Percentiles rank a stretch among this genome's conserved stretches.
These are phyloP conservation scores for Mycocentrospora acerina DNA, from an alignment of 2,329 filamentous ascomycete species.

Conservation along the genomic window DNA sequence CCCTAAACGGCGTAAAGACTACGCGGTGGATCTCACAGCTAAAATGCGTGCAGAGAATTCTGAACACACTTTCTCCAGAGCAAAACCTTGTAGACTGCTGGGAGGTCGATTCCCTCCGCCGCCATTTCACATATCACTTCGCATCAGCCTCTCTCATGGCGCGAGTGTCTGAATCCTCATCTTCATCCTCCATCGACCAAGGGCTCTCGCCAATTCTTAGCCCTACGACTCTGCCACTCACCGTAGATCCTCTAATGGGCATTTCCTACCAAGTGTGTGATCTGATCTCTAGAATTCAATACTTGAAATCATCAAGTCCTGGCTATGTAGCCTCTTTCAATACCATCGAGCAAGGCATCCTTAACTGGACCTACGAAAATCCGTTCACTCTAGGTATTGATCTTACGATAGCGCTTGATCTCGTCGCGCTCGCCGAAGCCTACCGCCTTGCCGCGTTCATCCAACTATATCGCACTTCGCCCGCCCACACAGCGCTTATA, in stretches of 20 bases:
- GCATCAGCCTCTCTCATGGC: conserved; percentile 40
- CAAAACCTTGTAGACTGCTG: conserved; percentile 27
- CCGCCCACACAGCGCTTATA: conserved; percentile 24
- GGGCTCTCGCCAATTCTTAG: conserved; percentile 20
- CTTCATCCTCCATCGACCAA: conserved; percentile 16
- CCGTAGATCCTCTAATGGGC: conserved; percentile 41
- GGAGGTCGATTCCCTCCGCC: conserved; percentile 36
- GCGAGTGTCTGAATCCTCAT: conserved; percentile 21
- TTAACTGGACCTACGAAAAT: conserved; percentile 36
- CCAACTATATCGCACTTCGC: conserved; percentile 36
- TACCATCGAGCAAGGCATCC: conserved; percentile 33
- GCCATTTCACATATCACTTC: conserved; percentile 42
- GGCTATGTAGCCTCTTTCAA: conserved; percentile 39
- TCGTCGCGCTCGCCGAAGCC: conserved; percentile 38
- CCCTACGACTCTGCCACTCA: conserved; percentile 19
- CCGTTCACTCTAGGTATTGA: conserved; percentile 34
- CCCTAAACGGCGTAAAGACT: conserved; percentile 36
- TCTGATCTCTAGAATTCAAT: conserved; percentile 37
- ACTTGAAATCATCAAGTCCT: conserved; percentile 32
- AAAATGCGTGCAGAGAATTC: conserved; percentile 34
- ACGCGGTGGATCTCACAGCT: conserved; percentile 41
- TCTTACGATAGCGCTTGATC: conserved; percentile 33
- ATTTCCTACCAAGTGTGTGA: conserved; percentile 38
- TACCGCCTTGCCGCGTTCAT: conserved; percentile 39
- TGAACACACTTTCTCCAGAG: conserved; percentile 27